Evolutionary conservation across 805 yeast genomes (phyloP).

Genomic region (Cyberlindnera galapagoensis): DNA sequence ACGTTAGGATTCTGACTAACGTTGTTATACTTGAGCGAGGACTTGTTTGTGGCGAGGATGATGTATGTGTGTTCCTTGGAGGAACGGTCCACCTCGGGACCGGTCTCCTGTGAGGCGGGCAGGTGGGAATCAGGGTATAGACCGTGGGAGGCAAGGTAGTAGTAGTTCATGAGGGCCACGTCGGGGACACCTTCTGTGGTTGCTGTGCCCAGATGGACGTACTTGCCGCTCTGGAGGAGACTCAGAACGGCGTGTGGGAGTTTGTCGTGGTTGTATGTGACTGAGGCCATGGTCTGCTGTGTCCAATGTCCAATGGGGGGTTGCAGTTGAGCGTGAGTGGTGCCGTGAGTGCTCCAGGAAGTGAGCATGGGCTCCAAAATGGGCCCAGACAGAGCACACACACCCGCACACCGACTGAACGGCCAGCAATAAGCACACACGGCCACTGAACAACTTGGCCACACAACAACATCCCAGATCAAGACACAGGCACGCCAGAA

Average conservation of each 20-base stretch:
- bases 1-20: constrained; percentile 68
- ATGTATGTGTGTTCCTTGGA: constrained; percentile 40
- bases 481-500: constrained; percentile 2
- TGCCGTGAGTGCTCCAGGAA: no score
- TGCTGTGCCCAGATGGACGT: constrained; percentile 82
- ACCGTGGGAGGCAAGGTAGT: constrained; percentile 44
- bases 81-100: constrained; percentile 23
- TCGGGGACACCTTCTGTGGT: constrained; percentile 59
- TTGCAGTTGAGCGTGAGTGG: no score
- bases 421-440: neutral
- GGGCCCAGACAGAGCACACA: constrained; percentile 1
- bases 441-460: neutral
- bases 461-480: neutral
- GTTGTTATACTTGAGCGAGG: constrained; percentile 71
- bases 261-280: constrained; percentile 21
- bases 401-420: neutral
- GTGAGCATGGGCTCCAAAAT: no score
- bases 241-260: constrained; percentile 33
- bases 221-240: constrained; percentile 54
- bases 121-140: no score
- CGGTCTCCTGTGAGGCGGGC: constrained; percentile 10
- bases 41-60: constrained; percentile 63
- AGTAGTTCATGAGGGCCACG: constrained; percentile 87
- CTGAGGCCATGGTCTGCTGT: constrained; percentile 23
- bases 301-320: constrained; percentile 1